Conservation (phyloP, 768 basidiomycete genomes). For the Leccinum disarticulatum region DNA sequence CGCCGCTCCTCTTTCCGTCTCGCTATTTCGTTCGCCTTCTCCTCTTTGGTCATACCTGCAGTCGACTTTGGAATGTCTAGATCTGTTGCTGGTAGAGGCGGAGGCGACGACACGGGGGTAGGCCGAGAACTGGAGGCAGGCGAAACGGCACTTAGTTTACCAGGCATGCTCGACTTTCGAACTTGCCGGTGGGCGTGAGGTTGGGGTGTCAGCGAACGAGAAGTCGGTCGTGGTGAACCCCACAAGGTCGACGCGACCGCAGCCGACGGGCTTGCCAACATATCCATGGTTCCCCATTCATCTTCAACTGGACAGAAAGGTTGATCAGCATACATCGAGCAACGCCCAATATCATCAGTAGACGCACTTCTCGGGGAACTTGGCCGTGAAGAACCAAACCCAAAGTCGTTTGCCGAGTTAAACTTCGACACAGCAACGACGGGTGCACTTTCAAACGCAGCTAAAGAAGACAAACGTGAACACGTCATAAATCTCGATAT, state of each 20-base stretch:
- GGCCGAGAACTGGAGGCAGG: conserved; percentile 19
- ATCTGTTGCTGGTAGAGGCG: conserved; percentile 6
- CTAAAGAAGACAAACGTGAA: conserved; percentile 34
- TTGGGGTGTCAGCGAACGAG: conserved; percentile 25
- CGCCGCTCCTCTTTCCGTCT: conserved; percentile 89
- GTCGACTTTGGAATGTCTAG: conserved; percentile 31
- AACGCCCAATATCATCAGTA: not conserved
- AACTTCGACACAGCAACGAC: conserved; percentile 28
- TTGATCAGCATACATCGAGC: not conserved
- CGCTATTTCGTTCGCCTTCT: conserved; percentile 92
- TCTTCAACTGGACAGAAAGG: conserved; percentile 6
- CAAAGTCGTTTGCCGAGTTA: conserved; percentile 24
- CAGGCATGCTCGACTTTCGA: conserved; percentile 3
- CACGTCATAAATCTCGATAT: not conserved
- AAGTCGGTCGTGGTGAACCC: conserved; percentile 19
- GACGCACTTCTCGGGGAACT: conserved; percentile 15
- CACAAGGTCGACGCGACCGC: conserved; percentile 9
- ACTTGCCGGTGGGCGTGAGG: conserved; percentile 6
- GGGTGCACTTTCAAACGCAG: conserved; percentile 70
- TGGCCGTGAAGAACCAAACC: conserved; percentile 22
- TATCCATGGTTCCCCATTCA: conserved; percentile 26
- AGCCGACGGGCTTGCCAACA: conserved; percentile 4
- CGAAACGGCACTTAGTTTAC: conserved; percentile 8
- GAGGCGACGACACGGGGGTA: conserved; percentile 29
- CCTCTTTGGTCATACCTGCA: conserved; percentile 74